phyloP scores from a whole-genome alignment of 257 asterid species.

The Capsicum rhomboideum region DNA sequence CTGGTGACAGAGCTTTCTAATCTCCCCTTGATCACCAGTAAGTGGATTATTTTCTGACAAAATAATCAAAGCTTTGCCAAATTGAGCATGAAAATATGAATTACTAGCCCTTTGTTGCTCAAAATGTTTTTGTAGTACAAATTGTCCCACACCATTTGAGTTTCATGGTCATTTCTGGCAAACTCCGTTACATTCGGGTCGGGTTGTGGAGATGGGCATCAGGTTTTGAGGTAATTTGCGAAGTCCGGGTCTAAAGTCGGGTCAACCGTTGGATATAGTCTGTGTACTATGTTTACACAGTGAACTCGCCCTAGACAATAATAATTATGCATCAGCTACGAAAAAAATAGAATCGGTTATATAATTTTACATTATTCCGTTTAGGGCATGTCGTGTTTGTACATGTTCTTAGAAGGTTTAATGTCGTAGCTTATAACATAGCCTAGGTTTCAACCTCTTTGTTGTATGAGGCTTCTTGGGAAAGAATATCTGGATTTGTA shows the following conservation, averaged over 20 bases:
- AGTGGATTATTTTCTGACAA: conserved; percentile 71
- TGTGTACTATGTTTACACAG: conserved; percentile 42
- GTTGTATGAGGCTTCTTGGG: too few relatives aligned
- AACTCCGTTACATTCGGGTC: conserved; percentile 42
- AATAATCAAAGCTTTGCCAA: conserved; percentile 40
- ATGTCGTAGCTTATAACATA: too few relatives aligned
- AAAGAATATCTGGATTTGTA: too few relatives aligned
- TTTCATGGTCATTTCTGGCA: conserved; percentile 43
- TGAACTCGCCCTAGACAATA: conserved; percentile 84
- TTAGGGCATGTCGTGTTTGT: too few relatives aligned
- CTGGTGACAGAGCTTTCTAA: conserved; percentile 54
- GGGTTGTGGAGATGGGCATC: conserved; percentile 51
- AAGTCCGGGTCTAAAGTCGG: conserved; percentile 39
- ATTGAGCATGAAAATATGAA: conserved; percentile 53
- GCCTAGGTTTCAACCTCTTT: too few relatives aligned
- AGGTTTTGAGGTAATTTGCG: conserved; percentile 45
- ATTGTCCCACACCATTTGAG: conserved; percentile 63
- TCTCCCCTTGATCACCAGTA: conserved; percentile 45
- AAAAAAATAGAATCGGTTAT: too few relatives aligned
- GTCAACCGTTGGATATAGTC: conserved; percentile 61
- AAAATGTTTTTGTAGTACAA: conserved; percentile 56
- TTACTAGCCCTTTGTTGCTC: conserved; percentile 49
- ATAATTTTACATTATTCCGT: too few relatives aligned
- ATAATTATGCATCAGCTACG: too few relatives aligned
- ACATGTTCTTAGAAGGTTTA: too few relatives aligned